Base-by-base conservation (phyloP, 345 rosid species). In the Gossypium longicalyx region DNA sequence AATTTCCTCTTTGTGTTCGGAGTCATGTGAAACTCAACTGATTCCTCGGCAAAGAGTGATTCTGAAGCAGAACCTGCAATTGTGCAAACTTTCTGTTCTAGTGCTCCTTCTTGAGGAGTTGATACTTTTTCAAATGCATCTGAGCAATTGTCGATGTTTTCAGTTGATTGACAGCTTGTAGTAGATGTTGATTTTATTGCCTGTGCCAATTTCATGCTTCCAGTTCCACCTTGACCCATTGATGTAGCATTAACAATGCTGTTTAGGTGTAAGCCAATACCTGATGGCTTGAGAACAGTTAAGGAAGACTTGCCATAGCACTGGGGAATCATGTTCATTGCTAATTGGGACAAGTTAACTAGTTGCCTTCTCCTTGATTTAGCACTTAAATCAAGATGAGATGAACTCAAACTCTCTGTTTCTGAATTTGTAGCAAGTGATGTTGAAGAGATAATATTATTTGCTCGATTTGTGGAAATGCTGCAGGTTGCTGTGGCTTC, bases 261-360 rank as follows among this genome's bases (percentile, higher is more conserved):
- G 76, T 87, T 87, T 65, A 85, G 84, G 84, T 89, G 90, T 80
- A 87, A 79, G 72, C 91, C 89, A 69, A 89, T 83, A 29, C 89
- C 85, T 6, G 85, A 83, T 12, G 86, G 86, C 78, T 77, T 86
- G 69, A 86, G 76, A 69, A 81, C 74, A 47, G 73, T 54, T 54
- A 81, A 45, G 38, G 80, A 66, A 77, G 79, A 77, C 68, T 72
- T 83, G 72, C 57, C 16, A 47, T 20, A 16, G 12, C 48, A 17
- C 75, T 72, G 68, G 53, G 76, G 74, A 70, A 78, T 66, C 68
- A 63, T 44, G 38, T 79, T 47, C 22, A 59, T 59, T 19, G 59
- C 34, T 2, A 74, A 68, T 53, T 59, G 75, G 67, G 82, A 29
- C 49, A 72, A 66, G 72, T 80, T 77, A 63, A 61, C 22, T 64